These are phyloP conservation scores for Lactarius sanguifluus DNA, from an alignment of 768 basidiomycete genomes.

Conservation along the genomic window DNA sequence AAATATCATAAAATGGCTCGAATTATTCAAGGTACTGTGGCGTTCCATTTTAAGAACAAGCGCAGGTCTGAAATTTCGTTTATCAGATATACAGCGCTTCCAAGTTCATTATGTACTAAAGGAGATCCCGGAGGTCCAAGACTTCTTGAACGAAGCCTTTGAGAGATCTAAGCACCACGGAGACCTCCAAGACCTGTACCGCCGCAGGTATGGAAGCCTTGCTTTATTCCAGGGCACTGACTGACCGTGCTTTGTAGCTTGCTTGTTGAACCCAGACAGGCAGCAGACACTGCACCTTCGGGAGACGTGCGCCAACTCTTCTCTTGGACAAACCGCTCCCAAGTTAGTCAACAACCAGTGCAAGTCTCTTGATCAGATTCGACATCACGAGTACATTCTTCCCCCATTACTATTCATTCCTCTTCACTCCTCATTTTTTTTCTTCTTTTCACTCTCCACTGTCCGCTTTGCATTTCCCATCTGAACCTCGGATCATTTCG, in stretches of 20 bases:
- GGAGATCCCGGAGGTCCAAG: constrained; percentile 86
- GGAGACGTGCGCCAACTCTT: constrained; percentile 79
- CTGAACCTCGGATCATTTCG: constrained; percentile 22
- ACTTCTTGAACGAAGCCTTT: constrained; percentile 70
- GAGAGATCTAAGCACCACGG: constrained; percentile 73
- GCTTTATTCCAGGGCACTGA: constrained; percentile 23
- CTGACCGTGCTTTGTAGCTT: constrained; percentile 46
- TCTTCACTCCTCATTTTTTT: neutral
- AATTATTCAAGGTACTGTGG: constrained; percentile 69
- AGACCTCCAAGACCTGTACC: constrained; percentile 83
- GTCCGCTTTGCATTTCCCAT: constrained; percentile 23
- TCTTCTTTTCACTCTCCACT: constrained; percentile 8
- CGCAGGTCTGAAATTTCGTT: neutral
- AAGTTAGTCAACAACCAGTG: constrained; percentile 31
- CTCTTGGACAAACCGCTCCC: constrained; percentile 61
- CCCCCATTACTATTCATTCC: constrained; percentile 7
- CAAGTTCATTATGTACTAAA: constrained; percentile 85
- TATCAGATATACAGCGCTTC: constrained; percentile 85
- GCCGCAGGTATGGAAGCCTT: constrained; percentile 61
- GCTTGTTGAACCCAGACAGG: constrained; percentile 79
- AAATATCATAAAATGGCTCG: constrained; percentile 90
- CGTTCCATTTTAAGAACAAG: neutral
- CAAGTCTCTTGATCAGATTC: constrained; percentile 21
- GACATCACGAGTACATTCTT: neutral
- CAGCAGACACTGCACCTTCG: constrained; percentile 61